Evolutionary conservation across 305 asterid species (phyloP), one percentile per base, ranked within the genome.

Genomic region (Fraxinus baroniana): DNA sequence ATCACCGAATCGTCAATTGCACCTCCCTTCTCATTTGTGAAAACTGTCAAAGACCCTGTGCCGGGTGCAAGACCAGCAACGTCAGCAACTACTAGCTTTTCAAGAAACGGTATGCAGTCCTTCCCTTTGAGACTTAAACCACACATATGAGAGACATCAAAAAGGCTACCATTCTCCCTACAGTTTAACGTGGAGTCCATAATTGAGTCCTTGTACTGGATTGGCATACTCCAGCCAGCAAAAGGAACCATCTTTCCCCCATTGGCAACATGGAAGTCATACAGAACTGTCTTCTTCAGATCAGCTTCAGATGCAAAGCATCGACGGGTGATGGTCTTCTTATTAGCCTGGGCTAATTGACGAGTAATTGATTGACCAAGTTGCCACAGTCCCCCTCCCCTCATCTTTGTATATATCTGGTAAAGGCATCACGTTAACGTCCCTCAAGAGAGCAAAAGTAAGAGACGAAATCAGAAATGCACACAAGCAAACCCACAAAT

Each of bases 381-480:
- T 87, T 94, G 98, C 99, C 98, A 96, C 83, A 96, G 81, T 24
- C 97, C 96, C 74, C 90, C 94, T 88, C 99, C 99, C 81, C 98
- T 94, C 99, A 96, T 96, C 77, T 87, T 90, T 86, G 73, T 46
- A 64, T 66, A 80, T 73, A 82, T 76, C 93, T 88, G 68, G 84
- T 33, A 36, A 76, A 28, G 20, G 8, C 26, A 28, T 4, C 18
- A 6, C 12, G 15, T 64, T 64, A 79, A 2, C 2, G 15, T n/a
- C 24, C 5, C 7, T 17, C 20, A 6, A n/a, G 26, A 60, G 30
- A 60, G 71, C 26, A 7, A 60, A 22, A 55, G 70, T n/a, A 20
- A 60, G 70, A 60, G 30, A 20, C 22, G 5, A 52, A 20, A 60
- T 22, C 70, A 60, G 30, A 60, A 22, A 60, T 0, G 30, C 18